A percentile compares a stretch with the other conserved stretches of the same genome.
Evolutionary conservation across 2,329 filamentous ascomycete species (phyloP).

Genomic region (Dothideomycetidae sp.): DNA sequence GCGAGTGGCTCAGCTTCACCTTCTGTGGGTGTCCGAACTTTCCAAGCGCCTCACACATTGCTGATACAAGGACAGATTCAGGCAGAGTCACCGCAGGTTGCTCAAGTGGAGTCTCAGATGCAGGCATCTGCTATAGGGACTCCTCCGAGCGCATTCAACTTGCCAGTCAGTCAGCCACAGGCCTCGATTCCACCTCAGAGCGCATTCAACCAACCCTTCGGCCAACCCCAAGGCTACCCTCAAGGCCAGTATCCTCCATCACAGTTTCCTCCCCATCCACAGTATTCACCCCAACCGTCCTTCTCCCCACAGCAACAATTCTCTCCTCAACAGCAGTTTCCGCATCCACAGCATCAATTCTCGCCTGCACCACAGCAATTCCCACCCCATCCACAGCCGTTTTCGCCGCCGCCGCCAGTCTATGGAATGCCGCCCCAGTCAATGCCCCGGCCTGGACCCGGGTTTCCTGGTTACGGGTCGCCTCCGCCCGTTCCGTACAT

Average conservation of each 20-base stretch:
- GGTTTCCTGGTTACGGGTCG: not conserved
- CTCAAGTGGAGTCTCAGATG: conserved; percentile 2
- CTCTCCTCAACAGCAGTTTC: no score
- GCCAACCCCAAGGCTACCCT: not conserved
- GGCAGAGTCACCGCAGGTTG: conserved; percentile 4
- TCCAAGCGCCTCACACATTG: not conserved
- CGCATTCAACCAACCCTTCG: conserved; percentile 1
- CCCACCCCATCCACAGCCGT: conserved; percentile 6
- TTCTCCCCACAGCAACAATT: no score
- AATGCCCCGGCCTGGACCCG: not conserved
- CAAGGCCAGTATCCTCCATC: not conserved
- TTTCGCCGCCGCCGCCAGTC: not conserved
- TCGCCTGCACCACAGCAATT: no score
- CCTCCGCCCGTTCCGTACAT: conserved; percentile 4
- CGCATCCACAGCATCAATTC: no score
- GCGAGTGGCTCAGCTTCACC: conserved; percentile 9
- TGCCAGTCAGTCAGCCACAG: conserved; percentile 1
- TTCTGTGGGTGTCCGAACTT: conserved; percentile 6
- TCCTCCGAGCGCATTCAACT: conserved; percentile 2
- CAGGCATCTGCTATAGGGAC: conserved; percentile 1
- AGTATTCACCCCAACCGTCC: conserved; percentile 2
- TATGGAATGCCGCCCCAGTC: conserved; percentile 2
- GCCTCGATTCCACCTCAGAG: not conserved
- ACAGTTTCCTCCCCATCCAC: not conserved
- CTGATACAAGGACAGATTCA: conserved; percentile 4